Evolutionary conservation across 345 rosid genomes (phyloP).

Genomic region (Erucastrum elatum): DNA sequence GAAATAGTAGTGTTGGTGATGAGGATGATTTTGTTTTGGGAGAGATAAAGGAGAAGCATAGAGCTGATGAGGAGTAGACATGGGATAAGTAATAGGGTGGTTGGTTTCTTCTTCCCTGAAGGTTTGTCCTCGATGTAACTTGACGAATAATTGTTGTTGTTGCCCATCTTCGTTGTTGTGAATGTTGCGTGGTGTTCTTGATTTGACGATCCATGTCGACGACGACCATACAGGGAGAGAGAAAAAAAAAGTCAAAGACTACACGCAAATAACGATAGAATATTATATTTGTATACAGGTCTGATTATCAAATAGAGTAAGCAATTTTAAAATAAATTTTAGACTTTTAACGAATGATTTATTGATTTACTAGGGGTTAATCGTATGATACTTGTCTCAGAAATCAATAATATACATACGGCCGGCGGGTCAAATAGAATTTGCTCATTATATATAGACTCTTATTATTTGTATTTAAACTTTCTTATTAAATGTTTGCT

Average conservation of each 20-base stretch:
- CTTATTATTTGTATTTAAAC: neutral
- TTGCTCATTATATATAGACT: neutral
- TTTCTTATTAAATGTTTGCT: neutral
- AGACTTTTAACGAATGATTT: neutral
- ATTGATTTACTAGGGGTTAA: neutral
- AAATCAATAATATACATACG: neutral
- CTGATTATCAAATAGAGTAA: neutral
- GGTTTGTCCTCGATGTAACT: neutral
- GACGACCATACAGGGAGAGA: neutral
- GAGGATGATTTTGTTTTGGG: conserved; percentile 28
- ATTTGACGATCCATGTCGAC: conserved; percentile 22
- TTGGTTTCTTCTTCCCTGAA: conserved; percentile 20
- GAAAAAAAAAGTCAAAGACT: neutral
- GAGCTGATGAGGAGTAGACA: conserved; percentile 25
- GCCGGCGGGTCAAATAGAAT: neutral
- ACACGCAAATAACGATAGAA: neutral
- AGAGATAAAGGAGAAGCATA: conserved; percentile 22
- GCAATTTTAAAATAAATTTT: neutral
- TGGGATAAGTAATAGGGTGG: conserved; percentile 12
- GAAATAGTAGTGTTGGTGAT: conserved; percentile 1
- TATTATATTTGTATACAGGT: neutral
- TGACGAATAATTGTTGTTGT: neutral
- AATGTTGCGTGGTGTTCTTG: conserved; percentile 12
- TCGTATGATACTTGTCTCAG: neutral
- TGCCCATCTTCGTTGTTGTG: neutral